Evolutionary conservation across 148 eudicot species (phyloP).

Genomic region (Polygonum maritimum): DNA sequence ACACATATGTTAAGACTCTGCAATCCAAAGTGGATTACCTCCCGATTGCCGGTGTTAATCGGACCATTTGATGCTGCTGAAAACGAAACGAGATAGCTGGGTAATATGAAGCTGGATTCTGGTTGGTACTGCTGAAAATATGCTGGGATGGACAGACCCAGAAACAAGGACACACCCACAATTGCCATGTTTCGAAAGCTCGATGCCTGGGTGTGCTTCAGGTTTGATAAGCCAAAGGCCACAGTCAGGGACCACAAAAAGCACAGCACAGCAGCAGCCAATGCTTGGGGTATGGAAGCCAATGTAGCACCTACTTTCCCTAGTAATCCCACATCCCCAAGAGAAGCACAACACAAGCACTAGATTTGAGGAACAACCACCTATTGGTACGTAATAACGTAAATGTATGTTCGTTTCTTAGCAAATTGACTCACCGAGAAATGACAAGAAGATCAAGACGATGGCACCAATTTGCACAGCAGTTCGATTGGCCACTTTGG

Average conservation of each 20-base stretch:
- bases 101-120: conserved; percentile 49
- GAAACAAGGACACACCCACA: conserved; percentile 81
- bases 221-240: conserved; percentile 66
- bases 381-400: not conserved
- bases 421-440: conserved; percentile 39
- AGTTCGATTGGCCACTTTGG: conserved; percentile 68
- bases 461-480: conserved; percentile 70
- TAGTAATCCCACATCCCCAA: conserved; percentile 14
- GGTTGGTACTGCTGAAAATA: conserved; percentile 82
- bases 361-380: not conserved
- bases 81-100: conserved; percentile 70
- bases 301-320: conserved; percentile 94
- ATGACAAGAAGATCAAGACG: conserved; percentile 61
- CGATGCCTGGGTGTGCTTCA: conserved; percentile 65
- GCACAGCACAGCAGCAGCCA: conserved; percentile 83
- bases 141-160: conserved; percentile 84
- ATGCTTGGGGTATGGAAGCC: conserved; percentile 85
- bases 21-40: conserved; percentile 25
- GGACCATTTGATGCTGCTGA: conserved; percentile 90
- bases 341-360: not conserved
- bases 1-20: not conserved
- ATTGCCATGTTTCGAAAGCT: conserved; percentile 74
- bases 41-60: conserved; percentile 40
- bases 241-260: conserved; percentile 78
- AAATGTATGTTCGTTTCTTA: not conserved